Base-by-base conservation (phyloP, 352 stramenopile species). In the Phytopythium aichiense region DNA sequence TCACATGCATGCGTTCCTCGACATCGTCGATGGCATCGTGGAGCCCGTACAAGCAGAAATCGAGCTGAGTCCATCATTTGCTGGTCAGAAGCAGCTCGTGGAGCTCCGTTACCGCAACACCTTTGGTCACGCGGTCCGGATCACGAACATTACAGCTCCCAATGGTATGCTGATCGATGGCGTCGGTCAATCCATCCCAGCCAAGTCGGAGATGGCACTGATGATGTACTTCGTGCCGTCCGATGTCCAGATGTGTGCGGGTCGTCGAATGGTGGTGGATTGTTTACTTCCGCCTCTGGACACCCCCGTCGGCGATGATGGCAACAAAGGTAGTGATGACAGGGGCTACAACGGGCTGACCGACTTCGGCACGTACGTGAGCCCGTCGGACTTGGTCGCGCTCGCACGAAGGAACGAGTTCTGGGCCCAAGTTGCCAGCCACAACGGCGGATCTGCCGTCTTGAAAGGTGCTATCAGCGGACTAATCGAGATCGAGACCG, bases 51-150 rank as follows among this genome's bases (percentile, higher is more conserved):
- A 61, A 11, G 43, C 61, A 22, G 42, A 64, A 8, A 61, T 84
- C 35, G 22, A 72, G 30, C 54, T 81, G n/a, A 63, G 67, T 13
- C 61, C 74, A 5, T 69, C 73, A 67, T 84, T 84, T 52, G 67
- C 70, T 9, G 77, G 74, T 2, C 66, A 63, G 33, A 68, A 58
- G 0, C 28, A 64, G 30, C 22, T 73, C 40, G 48, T 80, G 46
- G 66, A 74, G 13, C n/a, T 86, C 9, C 52, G 68, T 8, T 86
- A 80, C 67, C 60, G 60, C 15, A 86, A 74, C 57, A 77, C 72
- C 8, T 84, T 86, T 15, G 53, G 66, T 1, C 74, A 86, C 56
- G 35, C 35, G 22, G 53, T 58, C 3, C 31, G 38, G 33, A 35
- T 58, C 11, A 45, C 38, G 15, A 58, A 58, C n/a, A n/a, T 58